Evolutionary conservation across 2,329 filamentous ascomycete genomes (phyloP), one percentile per base, ranked within the genome.

Genomic region (Penicillium frequentans): DNA sequence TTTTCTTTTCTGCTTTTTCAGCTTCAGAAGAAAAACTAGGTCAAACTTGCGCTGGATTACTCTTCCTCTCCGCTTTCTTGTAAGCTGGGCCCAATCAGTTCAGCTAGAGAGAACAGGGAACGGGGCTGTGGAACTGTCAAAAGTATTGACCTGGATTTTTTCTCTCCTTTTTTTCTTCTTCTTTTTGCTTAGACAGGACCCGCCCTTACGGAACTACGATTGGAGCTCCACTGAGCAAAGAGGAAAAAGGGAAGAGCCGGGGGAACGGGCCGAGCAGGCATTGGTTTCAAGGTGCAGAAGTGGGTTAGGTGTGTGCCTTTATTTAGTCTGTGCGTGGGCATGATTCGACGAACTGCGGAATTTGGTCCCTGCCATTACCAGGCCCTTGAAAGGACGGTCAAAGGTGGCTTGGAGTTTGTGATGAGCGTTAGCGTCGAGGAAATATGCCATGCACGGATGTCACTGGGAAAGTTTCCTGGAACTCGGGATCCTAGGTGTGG

Each of bases 181-280:
- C 43, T 54, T 43, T 35, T 16, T n/a, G 27, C 42, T 35, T 29
- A 44, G 23, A n/a, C 37, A 21, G 42, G 42, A 35, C 37, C 49
- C 52, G 24, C 42, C 49, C 29, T 53, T 31, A 48, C 33, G 49
- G 48, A 14, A 47, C 31, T 58, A 55, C 49, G 54, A 59, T 57
- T 64, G 62, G 60, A 37, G 48, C 50, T 50, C 55, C 57, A 61
- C 52, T 48, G 58, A 57, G 35, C 52, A 39, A 52, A 39, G 23
- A 54, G 39, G 48, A 5, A 54, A 61, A 64, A 54, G 59, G 61
- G 61, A 58, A 64, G 59, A 64, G 67, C 63, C 68, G 64, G 63
- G 65, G 67, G 68, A 63, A 66, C 60, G 61, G 68, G 62, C 64
- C 65, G 66, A 62, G 59, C 54, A 60, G 64, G 57, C 37, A 57